Conservation (phyloP, 192 early-diverging fungal species). For the Entomortierella beljakovae region DNA sequence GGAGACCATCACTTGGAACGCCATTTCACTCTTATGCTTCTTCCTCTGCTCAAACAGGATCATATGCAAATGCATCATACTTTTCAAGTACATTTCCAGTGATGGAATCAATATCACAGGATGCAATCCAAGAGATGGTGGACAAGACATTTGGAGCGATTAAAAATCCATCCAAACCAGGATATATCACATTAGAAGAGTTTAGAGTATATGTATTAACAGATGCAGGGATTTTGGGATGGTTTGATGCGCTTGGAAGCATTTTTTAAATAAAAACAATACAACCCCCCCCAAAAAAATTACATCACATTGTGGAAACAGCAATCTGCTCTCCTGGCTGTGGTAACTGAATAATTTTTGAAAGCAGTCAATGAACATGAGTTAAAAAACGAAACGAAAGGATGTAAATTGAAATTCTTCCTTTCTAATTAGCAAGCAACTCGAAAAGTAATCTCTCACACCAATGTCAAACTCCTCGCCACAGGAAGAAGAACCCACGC, state of each 20-base stretch:
- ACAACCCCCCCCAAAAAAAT: no score
- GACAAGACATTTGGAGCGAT: constrained; percentile 83
- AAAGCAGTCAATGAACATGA: no score
- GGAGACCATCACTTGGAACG: constrained; percentile 9
- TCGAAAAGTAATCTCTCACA: no score
- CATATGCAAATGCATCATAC: constrained; percentile 51
- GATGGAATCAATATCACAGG: constrained; percentile 93
- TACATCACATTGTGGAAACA: no score
- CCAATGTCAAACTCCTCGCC: no score
- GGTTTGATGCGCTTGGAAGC: constrained; percentile 91
- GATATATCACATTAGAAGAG: constrained; percentile 82
- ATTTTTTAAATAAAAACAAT: constrained; percentile 27
- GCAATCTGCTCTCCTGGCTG: no score
- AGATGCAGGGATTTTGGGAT: constrained; percentile 85
- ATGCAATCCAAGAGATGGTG: constrained; percentile 95
- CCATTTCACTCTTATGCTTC: constrained; percentile 21
- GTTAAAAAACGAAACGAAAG: no score
- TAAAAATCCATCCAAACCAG: constrained; percentile 61
- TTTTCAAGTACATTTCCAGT: constrained; percentile 82
- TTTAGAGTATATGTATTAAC: constrained; percentile 82
- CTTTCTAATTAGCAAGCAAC: no score
- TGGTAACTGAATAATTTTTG: no score
- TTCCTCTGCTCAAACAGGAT: constrained; percentile 19
- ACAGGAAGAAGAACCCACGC: no score
- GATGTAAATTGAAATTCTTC: no score